Base-by-base conservation (phyloP, 1,284 basidiomycete species). In the Xanthoconium separans region DNA sequence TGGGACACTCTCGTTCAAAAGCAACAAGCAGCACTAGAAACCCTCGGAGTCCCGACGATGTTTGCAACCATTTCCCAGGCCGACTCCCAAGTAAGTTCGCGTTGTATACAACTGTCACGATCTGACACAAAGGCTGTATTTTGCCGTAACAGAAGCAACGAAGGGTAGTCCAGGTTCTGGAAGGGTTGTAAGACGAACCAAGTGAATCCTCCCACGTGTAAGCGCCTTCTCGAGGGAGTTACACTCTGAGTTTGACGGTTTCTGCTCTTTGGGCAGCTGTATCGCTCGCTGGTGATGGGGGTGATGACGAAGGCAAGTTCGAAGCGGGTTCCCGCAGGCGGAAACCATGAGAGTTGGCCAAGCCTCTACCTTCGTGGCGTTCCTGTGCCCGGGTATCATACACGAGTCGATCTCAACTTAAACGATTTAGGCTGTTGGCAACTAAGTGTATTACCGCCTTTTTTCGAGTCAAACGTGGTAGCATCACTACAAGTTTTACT, bases 1-100 rank as follows among this genome's bases (percentile, higher is more conserved):
- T 91, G 89, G 88, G 89, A 88, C 62, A 80, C 78, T 22, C 75
- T 92, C n/a, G 68, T 85, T 33, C 70, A 79, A 47, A 82, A 81
- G 60, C 89, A 92, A 66, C 89, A 92, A 70, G 64, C 72, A 1
- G 70, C 78, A 27, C 73, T 92, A 40, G 81, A 83, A 62, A 65
- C 75, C 30, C 72, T 85, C 36, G 75, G 77, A 39, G 80, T 91
- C 13, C 89, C 89, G 15, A 76, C 81, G 2, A 91, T 92, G 85
- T 88, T 81, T 66, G 67, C 74, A 15, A 84, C 84, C 1, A 68
- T 65, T 34, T 75, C 76, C 42, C 62, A 62, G 37, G 61, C 72
- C 10, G 79, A 84, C 61, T 70, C 77, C 72, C 78, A 89, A 77
- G 89, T 87, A 65, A 58, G 76, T 53, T 34, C 46, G 47, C 18